Percentiles rank a stretch among this genome's conserved stretches.
Conservation (phyloP, 495 filamentous ascomycete genomes). For the Corynascus novoguineensis region DNA sequence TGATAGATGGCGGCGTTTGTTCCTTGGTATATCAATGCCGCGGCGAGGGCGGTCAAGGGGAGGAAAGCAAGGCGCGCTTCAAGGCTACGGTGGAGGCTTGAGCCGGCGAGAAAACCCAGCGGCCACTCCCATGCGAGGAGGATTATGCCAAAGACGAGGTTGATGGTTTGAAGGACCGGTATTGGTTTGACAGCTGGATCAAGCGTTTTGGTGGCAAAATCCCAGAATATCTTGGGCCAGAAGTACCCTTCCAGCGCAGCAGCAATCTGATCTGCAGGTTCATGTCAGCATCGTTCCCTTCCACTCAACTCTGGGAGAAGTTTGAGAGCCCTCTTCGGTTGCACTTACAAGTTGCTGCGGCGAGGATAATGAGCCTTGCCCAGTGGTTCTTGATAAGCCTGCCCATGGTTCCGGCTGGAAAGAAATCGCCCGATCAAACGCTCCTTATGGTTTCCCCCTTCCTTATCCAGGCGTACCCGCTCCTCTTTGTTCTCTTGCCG, state of each 20-base stretch:
- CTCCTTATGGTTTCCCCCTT: background rate
- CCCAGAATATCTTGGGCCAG: constrained; percentile 99
- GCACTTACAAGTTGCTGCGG: constrained; percentile 73
- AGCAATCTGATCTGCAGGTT: constrained; percentile 65
- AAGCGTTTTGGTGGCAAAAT: constrained; percentile 88
- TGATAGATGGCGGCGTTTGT: constrained; percentile 93
- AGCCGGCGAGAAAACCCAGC: constrained; percentile 58
- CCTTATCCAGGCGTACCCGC: background rate
- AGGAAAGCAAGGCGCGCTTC: constrained; percentile 78
- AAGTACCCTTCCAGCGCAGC: constrained; percentile 84
- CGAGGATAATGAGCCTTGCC: constrained; percentile 86
- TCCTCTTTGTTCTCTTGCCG: constrained; percentile 28
- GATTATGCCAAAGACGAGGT: constrained; percentile 80
- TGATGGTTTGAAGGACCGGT: constrained; percentile 88
- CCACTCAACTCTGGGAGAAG: background rate
- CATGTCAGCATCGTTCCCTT: constrained; percentile 14
- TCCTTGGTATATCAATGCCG: constrained; percentile 80
- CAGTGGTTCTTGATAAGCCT: constrained; percentile 99
- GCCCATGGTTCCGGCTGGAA: constrained; percentile 61
- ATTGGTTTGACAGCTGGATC: constrained; percentile 78
- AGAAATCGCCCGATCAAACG: constrained; percentile 12
- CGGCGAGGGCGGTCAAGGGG: constrained; percentile 69
- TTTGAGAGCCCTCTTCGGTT: background rate
- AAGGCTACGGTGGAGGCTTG: constrained; percentile 75
- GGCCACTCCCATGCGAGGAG: constrained; percentile 92